Conservation (phyloP, 352 stramenopile genomes). For the Globisporangium sylvaticum region DNA sequence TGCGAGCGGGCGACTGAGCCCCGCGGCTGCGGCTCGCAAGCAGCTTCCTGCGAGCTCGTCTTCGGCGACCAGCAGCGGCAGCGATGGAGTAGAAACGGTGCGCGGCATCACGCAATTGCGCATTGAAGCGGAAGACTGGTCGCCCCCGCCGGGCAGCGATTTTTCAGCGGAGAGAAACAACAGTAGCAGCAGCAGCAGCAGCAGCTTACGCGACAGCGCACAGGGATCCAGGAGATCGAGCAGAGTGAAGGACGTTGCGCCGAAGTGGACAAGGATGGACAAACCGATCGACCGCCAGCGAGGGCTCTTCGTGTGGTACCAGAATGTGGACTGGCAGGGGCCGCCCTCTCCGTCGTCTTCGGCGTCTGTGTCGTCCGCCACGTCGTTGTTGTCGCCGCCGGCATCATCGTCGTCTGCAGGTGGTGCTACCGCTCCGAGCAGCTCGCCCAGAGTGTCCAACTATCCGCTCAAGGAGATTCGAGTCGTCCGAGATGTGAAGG, state of each 20-base stretch:
- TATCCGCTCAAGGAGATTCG: slow-evolving; percentile 78
- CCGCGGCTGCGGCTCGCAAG: slow-evolving; percentile 2
- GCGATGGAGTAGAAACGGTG: neutral
- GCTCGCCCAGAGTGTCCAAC: neutral
- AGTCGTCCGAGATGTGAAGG: slow-evolving; percentile 60
- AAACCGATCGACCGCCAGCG: slow-evolving; percentile 66
- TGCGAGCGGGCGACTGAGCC: slow-evolving; percentile 4
- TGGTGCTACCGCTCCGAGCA: neutral
- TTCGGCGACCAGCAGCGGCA: neutral
- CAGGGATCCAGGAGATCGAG: neutral
- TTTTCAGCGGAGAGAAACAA: neutral
- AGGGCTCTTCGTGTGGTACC: slow-evolving; percentile 66
- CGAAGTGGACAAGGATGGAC: slow-evolving; percentile 58
- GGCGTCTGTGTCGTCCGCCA: neutral
- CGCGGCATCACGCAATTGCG: slow-evolving; percentile 54
- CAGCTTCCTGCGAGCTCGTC: slow-evolving; percentile 1
- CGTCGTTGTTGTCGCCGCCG: slow-evolving; percentile 8
- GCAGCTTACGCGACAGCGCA: neutral
- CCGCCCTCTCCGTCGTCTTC: slow-evolving; percentile 13
- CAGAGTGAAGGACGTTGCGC: neutral
- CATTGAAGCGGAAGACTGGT: slow-evolving; percentile 31
- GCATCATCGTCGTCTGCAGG: slow-evolving; percentile 12
- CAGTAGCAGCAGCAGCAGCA: slow-evolving; percentile 4
- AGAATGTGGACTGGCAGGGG: slow-evolving; percentile 26
- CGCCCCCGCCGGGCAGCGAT: slow-evolving; percentile 6